Percentiles rank a stretch among this genome's conserved stretches.
Evolutionary conservation across 257 asterid genomes (phyloP).

Genomic region (Penstemon davidsonii): DNA sequence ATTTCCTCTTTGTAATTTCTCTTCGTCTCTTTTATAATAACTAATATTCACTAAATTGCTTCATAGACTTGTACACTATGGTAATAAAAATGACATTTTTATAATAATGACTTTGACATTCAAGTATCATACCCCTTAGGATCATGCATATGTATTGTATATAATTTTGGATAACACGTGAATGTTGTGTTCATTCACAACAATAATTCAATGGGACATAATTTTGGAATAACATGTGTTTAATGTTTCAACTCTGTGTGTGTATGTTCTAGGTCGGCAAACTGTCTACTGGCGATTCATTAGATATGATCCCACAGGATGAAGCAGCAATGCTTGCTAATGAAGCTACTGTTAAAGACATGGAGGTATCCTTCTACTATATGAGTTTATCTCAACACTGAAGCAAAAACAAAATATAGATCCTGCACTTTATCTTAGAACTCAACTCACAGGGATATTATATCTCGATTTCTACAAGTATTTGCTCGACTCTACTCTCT

Average conservation of each 20-base stretch:
- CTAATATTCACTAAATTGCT: no score
- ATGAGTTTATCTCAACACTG: constrained; percentile 14
- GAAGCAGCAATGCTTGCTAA: constrained; percentile 79
- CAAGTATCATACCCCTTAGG: no score
- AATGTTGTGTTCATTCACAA: no score
- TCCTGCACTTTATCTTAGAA: background rate
- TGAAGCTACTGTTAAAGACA: constrained; percentile 84
- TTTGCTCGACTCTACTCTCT: no score
- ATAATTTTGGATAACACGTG: no score
- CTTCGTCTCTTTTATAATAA: no score
- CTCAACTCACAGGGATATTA: background rate
- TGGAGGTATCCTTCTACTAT: constrained; percentile 65
- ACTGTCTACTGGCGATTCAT: constrained; percentile 94
- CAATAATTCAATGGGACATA: background rate
- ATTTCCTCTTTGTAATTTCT: no score
- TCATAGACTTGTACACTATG: no score
- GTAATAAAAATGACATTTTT: no score
- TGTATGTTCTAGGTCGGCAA: constrained; percentile 66
- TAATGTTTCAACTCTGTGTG: background rate
- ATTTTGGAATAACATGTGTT: background rate
- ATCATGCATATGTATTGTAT: no score
- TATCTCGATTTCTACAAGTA: no score
- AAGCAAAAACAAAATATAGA: background rate
- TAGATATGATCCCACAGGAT: constrained; percentile 85
- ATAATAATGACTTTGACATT: no score